Percentiles rank a stretch among this genome's conserved stretches.
Conservation (phyloP, 108 stramenopile species). For the Cylindrotheca closterium region DNA sequence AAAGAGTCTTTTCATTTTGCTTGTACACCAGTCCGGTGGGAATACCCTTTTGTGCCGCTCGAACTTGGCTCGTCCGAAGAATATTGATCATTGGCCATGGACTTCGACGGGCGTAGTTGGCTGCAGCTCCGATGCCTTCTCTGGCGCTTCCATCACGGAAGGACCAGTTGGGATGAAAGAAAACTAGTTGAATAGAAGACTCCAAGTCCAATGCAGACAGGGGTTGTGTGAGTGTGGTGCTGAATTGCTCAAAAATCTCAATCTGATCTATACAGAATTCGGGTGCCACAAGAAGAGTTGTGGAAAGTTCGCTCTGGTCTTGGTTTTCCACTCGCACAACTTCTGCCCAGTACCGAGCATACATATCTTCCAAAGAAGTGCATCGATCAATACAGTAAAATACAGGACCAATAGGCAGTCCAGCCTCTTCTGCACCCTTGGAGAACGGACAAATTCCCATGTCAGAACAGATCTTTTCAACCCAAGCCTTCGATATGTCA, state of each 20-base stretch:
- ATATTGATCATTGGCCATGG: conserved; percentile 99
- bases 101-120: conserved; percentile 91
- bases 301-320: conserved; percentile 69
- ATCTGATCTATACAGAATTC: conserved; percentile 86
- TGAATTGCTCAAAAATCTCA: conserved; percentile 91
- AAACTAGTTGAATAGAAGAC: conserved; percentile 88
- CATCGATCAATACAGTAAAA: conserved; percentile 79
- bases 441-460: conserved; percentile 97
- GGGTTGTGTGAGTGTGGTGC: conserved; percentile 86
- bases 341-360: conserved; percentile 89
- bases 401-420: conserved; percentile 89
- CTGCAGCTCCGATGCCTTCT: conserved; percentile 71
- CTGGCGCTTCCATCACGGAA: conserved; percentile 92
- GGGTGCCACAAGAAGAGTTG: conserved; percentile 86
- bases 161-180: conserved; percentile 95
- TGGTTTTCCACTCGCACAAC: conserved; percentile 70
- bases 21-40: conserved; percentile 95
- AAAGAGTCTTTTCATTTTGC: conserved; percentile 93
- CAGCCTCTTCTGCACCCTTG: conserved; percentile 67
- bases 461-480: conserved; percentile 82
- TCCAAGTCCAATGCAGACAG: conserved; percentile 79
- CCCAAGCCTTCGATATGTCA: conserved; percentile 68
- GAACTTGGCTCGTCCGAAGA: conserved; percentile 90
- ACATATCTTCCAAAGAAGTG: conserved; percentile 84
- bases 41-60: conserved; percentile 91